These are phyloP conservation scores for Penicillium vulpinum DNA, from an alignment of 2,329 filamentous ascomycete genomes.

Conservation along the genomic window DNA sequence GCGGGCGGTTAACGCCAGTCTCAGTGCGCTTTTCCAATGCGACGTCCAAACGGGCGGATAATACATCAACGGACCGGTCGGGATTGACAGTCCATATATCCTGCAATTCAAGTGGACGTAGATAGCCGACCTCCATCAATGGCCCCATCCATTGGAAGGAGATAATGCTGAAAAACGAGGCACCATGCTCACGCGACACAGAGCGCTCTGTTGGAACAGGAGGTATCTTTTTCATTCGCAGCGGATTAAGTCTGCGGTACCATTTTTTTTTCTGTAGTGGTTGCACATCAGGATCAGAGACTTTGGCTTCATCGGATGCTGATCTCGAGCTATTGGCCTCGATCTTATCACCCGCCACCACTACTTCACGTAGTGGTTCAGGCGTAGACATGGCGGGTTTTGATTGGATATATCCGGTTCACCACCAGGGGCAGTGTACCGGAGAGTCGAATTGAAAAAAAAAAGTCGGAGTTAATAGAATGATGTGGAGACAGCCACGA, in stretches of 20 bases:
- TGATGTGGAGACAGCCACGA: background rate
- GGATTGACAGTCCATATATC: conserved; percentile 92
- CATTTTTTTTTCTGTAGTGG: conserved; percentile 28
- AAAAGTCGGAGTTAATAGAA: background rate
- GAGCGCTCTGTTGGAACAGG: conserved; percentile 56
- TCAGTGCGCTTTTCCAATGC: conserved; percentile 69
- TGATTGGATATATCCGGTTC: background rate
- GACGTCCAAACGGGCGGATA: conserved; percentile 65
- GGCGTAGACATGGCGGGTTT: conserved; percentile 13
- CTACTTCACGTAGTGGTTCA: conserved; percentile 18
- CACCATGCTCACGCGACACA: conserved; percentile 68
- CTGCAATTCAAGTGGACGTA: conserved; percentile 74
- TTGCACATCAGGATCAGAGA: conserved; percentile 6
- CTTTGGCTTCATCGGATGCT: conserved; percentile 18
- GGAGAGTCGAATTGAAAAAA: background rate
- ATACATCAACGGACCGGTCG: conserved; percentile 66
- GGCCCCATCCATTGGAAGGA: conserved; percentile 90
- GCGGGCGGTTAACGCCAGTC: conserved; percentile 68
- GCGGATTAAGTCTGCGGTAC: conserved; percentile 45
- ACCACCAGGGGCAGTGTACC: background rate
- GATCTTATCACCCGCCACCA: conserved; percentile 19
- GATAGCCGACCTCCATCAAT: conserved; percentile 83
- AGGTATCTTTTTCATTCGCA: conserved; percentile 52
- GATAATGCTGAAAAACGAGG: conserved; percentile 70
- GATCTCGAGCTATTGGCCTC: conserved; percentile 14